Percentiles rank a stretch among this genome's conserved stretches.
Conservation (phyloP, 768 basidiomycete species). For the Mycena crocata region DNA sequence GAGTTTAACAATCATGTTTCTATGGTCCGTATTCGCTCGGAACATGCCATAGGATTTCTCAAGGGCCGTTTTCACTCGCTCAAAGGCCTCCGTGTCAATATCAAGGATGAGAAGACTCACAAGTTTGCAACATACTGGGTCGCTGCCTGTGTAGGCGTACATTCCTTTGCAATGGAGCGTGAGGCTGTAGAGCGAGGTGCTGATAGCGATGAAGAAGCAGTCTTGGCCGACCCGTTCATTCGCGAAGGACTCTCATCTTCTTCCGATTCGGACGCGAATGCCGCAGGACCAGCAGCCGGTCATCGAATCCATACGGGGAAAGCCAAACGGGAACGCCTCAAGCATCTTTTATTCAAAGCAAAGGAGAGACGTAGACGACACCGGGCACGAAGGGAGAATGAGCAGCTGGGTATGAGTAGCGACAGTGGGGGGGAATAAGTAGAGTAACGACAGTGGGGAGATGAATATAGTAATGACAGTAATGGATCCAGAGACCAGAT, state of each 20-base stretch:
- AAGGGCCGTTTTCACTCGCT: slow-evolving; percentile 54
- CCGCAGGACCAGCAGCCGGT: not conserved
- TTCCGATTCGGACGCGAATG: not conserved
- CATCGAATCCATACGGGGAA: not conserved
- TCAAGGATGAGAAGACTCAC: no score
- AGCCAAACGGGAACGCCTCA: not conserved
- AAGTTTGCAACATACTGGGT: no score
- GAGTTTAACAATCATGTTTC: no score
- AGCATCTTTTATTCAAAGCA: not conserved
- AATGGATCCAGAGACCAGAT: no score
- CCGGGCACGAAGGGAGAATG: not conserved
- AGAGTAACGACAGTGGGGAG: not conserved
- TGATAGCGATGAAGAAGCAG: slow-evolving; percentile 17
- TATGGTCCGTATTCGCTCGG: slow-evolving; percentile 44
- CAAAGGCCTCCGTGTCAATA: slow-evolving; percentile 38
- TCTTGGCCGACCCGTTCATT: slow-evolving; percentile 37
- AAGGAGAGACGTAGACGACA: not conserved
- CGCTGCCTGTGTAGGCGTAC: slow-evolving; percentile 43
- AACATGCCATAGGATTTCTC: slow-evolving; percentile 54
- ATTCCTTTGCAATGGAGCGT: slow-evolving; percentile 43
- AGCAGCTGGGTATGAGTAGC: not conserved
- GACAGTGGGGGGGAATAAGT: not conserved
- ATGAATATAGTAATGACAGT: no score
- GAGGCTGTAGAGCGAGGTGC: slow-evolving; percentile 40
- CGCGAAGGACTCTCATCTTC: slow-evolving; percentile 35